These are phyloP conservation scores for Fusarium sublunatum DNA, from an alignment of 2,329 filamentous ascomycete species.

Conservation along the genomic window DNA sequence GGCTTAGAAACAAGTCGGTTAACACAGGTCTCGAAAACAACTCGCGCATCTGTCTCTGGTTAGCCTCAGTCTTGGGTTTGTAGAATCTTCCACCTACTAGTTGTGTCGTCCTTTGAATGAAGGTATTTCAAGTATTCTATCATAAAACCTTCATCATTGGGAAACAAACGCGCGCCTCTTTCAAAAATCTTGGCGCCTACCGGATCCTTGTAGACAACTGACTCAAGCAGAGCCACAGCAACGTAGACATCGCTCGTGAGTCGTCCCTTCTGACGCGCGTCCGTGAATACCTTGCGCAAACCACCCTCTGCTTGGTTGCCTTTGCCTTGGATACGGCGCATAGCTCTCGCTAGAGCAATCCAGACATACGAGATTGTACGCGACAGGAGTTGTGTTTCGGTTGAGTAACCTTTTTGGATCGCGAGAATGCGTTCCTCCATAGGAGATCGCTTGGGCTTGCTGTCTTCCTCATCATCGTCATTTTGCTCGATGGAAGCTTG, in stretches of 20 bases:
- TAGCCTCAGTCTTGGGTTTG: constrained; percentile 19
- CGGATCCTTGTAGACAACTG: constrained; percentile 93
- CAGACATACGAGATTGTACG: constrained; percentile 91
- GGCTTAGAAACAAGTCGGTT: constrained; percentile 82
- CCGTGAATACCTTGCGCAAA: constrained; percentile 87
- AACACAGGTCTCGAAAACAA: constrained; percentile 95
- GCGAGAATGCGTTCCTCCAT: constrained; percentile 73
- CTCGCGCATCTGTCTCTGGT: constrained; percentile 78
- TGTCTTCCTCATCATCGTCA: constrained; percentile 61
- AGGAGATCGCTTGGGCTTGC: constrained; percentile 60
- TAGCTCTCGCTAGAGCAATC: constrained; percentile 93
- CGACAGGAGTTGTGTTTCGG: constrained; percentile 80
- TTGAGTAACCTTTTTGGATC: constrained; percentile 74
- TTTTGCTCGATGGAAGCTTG: constrained; percentile 57
- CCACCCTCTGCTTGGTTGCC: constrained; percentile 75
- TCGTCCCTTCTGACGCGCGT: constrained; percentile 86
- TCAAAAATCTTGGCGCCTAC: constrained; percentile 97
- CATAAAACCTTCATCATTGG: constrained; percentile 91
- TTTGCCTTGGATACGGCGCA: constrained; percentile 93
- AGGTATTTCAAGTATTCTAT: constrained; percentile 96
- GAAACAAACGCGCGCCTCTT: constrained; percentile 90
- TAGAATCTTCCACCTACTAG: constrained; percentile 71
- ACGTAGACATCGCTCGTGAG: constrained; percentile 96
- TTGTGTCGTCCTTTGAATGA: constrained; percentile 90
- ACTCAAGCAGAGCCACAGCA: constrained; percentile 91